A percentile compares a stretch with the other conserved stretches of the same genome.
phyloP scores from a whole-genome alignment of 2,329 filamentous ascomycete species.

The Apiospora kogelbergensis region DNA sequence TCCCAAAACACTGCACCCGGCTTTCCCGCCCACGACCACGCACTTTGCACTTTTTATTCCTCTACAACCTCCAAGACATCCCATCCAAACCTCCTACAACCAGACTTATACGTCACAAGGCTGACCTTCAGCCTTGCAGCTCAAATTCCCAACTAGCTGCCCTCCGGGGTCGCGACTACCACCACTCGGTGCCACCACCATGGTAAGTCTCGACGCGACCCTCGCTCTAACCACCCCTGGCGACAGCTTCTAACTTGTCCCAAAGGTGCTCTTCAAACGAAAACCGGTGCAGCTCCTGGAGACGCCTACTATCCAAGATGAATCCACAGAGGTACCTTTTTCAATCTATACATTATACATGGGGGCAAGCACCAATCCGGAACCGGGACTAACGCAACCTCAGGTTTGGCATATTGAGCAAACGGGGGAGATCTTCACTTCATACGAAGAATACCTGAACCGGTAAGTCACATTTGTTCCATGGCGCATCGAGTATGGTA shows the following conservation, averaged over 20 bases:
- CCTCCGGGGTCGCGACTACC: constrained; percentile 13
- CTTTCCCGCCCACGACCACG: constrained; percentile 24
- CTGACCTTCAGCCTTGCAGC: constrained; percentile 44
- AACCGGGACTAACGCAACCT: constrained; percentile 8
- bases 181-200: constrained; percentile 15
- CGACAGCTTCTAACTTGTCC: constrained; percentile 25
- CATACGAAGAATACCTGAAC: constrained; percentile 84
- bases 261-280: constrained; percentile 89
- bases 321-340: constrained; percentile 73
- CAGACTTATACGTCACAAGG: constrained; percentile 26
- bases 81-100: background rate
- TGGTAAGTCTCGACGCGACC: constrained; percentile 4
- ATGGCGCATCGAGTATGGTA: background rate
- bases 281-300: constrained; percentile 87
- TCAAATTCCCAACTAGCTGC: constrained; percentile 26
- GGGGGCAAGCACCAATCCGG: background rate
- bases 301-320: constrained; percentile 71
- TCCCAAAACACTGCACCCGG: constrained; percentile 22
- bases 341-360: background rate
- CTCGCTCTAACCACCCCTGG: background rate
- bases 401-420: constrained; percentile 91
- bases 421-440: constrained; percentile 85
- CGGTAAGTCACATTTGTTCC: constrained; percentile 56
- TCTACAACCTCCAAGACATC: background rate
- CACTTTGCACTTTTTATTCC: background rate